Base-by-base conservation (phyloP, 192 early-diverging fungal genomes). In the Gonapodya prolifera region DNA sequence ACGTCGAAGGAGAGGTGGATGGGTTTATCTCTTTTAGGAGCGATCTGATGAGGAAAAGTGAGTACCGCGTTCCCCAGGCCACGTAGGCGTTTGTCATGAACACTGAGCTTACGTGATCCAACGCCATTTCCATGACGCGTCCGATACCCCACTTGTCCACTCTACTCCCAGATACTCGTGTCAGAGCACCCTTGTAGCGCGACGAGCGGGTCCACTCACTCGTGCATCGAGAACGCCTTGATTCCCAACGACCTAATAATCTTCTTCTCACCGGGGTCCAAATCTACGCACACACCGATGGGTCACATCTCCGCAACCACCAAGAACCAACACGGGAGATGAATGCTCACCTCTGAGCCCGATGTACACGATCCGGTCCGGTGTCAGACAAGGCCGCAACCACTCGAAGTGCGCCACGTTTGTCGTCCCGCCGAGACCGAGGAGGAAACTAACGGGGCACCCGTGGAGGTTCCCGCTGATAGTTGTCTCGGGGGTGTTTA, bases 141-240 rank as follows among this genome's bases (percentile, higher is more conserved):
- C 93, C 94, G 79, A 98, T 98, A 2, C 96, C 96, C 82, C 93
- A 89, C 79, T 90, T 89, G 85, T 98, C 96, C 2, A 98, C 93
- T 61, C 45, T 61, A 16, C 23, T 61, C 8, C 8, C 8, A 16
- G 45, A 23, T 61, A 23, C n/a, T n/a, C n/a, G n/a, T n/a, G n/a
- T n/a, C n/a, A n/a, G n/a, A n/a, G n/a, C n/a, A n/a, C n/a, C n/a
- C n/a, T n/a, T n/a, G n/a, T n/a, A n/a, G n/a, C n/a, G n/a, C 45
- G 23, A 61, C 45, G n/a, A n/a, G n/a, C n/a, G n/a, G n/a, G n/a
- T 8, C 8, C 45, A 61, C 45, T 61, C 45, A 61, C 70, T 98
- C 93, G 82, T 94, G 92, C 96, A 98, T 98, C 34, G 91, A 92
- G 83, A 94, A 98, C 28, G 95, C 95, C 84, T 92, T 92, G 87